Base-by-base conservation (phyloP, 2,329 filamentous ascomycete species). In the Aspergillus sp. region DNA sequence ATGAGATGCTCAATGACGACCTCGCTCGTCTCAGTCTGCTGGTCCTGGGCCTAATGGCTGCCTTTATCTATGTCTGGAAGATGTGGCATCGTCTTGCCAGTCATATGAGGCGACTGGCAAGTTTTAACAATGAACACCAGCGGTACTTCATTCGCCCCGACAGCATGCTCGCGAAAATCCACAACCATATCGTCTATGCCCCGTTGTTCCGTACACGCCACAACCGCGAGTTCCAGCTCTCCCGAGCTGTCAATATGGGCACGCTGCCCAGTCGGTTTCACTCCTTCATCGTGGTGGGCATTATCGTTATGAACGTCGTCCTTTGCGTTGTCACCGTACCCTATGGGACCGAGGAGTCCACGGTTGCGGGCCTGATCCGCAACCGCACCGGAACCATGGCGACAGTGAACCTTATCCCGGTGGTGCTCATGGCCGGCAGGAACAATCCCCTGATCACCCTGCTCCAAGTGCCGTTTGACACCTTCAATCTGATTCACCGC, bases 61-160 rank as follows among this genome's bases (percentile, higher is more conserved):
- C 75, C 38, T 81, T 83, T 53, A 81, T 93, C 68, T 81, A 91
- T 64, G 67, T 88, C 64, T 94, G 91, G 85, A 87, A 89, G 63
- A 74, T 88, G 64, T 76, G 81, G 57, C 82, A 87, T 54, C 82
- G 84, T 57, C 77, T 90, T 59, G 80, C 85, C 60, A 86, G 84
- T 66, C 89, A 95, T 71, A 80, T 93, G 39, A 87, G 92, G 64
- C 89, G 85, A 25, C 82, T 96, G 48, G 84, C 89, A 45, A 91
- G 88, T 70, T 84, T 97, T 66, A 89, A 85, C 78, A 92, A 91
- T 78, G 89, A 91, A 65, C 89, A 83, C 1, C 92, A 97, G 75
- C 83, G 85, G 62, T 97, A 92, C 79, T 97, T 93, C 72, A 84
- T 88, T 49, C 79, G 81, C 23, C 84, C 89, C 5, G 66, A 78